Percentiles rank a stretch among this genome's conserved stretches.
Conservation (phyloP, 257 asterid genomes). For the Solanum piurae region DNA sequence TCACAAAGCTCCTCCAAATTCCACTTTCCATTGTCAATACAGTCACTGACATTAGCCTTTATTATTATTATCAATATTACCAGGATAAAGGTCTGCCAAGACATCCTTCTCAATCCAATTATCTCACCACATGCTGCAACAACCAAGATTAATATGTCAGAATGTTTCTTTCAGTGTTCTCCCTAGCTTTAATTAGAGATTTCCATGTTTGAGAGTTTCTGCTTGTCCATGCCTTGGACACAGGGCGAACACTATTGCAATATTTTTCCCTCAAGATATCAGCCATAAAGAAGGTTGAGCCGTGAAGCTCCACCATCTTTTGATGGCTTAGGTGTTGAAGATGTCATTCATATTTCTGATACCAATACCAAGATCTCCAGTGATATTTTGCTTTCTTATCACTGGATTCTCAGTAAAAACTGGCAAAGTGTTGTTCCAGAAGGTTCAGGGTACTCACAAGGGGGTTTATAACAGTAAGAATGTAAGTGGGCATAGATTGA, state of each 20-base stretch:
- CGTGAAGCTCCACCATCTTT: neutral
- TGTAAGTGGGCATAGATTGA: neutral
- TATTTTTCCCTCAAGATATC: neutral
- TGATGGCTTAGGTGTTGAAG: neutral
- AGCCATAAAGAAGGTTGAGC: neutral
- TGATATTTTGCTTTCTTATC: neutral
- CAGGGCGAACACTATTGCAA: neutral
- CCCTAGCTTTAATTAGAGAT: neutral
- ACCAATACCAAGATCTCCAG: neutral
- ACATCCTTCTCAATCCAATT: neutral
- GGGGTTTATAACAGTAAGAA: neutral
- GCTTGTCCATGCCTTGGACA: neutral
- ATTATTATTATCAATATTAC: neutral
- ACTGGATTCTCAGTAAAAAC: neutral
- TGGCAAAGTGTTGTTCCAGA: neutral
- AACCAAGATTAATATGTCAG: neutral
- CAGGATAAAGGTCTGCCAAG: neutral
- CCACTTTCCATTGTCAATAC: neutral
- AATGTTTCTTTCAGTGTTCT: neutral
- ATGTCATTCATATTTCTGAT: neutral
- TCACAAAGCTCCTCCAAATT: neutral
- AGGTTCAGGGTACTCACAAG: neutral
- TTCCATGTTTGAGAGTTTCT: neutral
- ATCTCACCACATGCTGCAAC: neutral
- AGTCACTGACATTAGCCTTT: neutral